These are phyloP conservation scores for Aegle marmelos DNA, from an alignment of 345 rosid species.

Conservation along the genomic window DNA sequence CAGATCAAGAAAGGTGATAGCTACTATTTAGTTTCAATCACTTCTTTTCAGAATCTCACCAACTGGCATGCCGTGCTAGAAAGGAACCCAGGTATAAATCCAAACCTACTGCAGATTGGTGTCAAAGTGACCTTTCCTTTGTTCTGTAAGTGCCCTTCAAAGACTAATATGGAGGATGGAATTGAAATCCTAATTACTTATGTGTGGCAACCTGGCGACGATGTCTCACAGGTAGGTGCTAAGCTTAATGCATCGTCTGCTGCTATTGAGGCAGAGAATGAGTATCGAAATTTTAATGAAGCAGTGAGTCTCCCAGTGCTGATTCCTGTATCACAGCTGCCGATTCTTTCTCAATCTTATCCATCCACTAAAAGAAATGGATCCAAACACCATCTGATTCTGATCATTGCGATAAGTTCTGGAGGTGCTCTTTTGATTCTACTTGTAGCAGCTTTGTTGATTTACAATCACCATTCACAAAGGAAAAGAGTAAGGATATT, in stretches of 20 bases:
- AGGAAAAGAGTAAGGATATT: slow-evolving; percentile 23
- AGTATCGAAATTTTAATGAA: slow-evolving; percentile 30
- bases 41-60: slow-evolving; percentile 45
- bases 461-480: not conserved
- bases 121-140: slow-evolving; percentile 44
- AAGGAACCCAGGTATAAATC: slow-evolving; percentile 36
- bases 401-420: slow-evolving; percentile 16
- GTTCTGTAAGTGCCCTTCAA: slow-evolving; percentile 61
- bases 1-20: slow-evolving; percentile 48
- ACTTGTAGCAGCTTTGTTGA: slow-evolving; percentile 20
- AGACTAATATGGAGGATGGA: slow-evolving; percentile 26
- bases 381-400: slow-evolving; percentile 20
- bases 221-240: slow-evolving; percentile 33
- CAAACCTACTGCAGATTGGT: slow-evolving; percentile 36
- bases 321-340: slow-evolving; percentile 51
- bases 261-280: slow-evolving; percentile 38
- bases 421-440: slow-evolving; percentile 26
- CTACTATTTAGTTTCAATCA: slow-evolving; percentile 42
- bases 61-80: slow-evolving; percentile 40
- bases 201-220: slow-evolving; percentile 50
- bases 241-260: slow-evolving; percentile 40
- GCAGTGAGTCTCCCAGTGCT: slow-evolving; percentile 39
- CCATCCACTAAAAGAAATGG: slow-evolving; percentile 16
- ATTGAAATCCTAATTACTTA: slow-evolving; percentile 42
- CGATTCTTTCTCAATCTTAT: slow-evolving; percentile 33